These are phyloP conservation scores for Bruguiera hainesii DNA, from an alignment of 441 rosid species.

Conservation along the genomic window DNA sequence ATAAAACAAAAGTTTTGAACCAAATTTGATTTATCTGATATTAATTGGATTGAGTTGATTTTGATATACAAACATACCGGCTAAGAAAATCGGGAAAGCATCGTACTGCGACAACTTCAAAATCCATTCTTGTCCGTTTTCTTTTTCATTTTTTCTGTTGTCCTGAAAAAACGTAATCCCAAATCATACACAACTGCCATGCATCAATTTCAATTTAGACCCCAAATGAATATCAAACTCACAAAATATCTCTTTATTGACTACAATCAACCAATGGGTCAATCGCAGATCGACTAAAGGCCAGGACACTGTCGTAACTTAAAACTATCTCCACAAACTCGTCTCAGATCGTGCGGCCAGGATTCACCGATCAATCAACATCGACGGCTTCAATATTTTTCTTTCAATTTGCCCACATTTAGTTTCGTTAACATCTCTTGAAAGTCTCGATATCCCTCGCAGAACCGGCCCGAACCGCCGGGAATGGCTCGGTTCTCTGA, in stretches of 20 bases:
- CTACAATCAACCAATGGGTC: background rate
- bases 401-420: background rate
- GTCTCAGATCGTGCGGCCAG: conserved; percentile 28
- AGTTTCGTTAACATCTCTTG: background rate
- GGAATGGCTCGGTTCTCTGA: conserved; percentile 14
- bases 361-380: background rate
- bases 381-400: conserved; percentile 8
- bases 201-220: too few species aligned
- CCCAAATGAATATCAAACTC: background rate
- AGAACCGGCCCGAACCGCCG: background rate
- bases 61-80: too few species aligned
- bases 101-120: too few species aligned
- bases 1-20: too few species aligned
- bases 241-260: background rate
- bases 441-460: background rate
- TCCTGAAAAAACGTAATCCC: too few species aligned
- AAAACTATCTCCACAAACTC: conserved; percentile 4
- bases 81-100: too few species aligned
- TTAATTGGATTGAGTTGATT: too few species aligned
- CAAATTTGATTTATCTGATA: too few species aligned
- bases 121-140: too few species aligned
- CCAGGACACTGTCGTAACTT: background rate
- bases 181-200: too few species aligned
- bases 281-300: background rate
- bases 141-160: too few species aligned